These are phyloP conservation scores for Debaryomyces psychrophilus DNA, from an alignment of 1,139 yeast species.

Conservation along the genomic window DNA sequence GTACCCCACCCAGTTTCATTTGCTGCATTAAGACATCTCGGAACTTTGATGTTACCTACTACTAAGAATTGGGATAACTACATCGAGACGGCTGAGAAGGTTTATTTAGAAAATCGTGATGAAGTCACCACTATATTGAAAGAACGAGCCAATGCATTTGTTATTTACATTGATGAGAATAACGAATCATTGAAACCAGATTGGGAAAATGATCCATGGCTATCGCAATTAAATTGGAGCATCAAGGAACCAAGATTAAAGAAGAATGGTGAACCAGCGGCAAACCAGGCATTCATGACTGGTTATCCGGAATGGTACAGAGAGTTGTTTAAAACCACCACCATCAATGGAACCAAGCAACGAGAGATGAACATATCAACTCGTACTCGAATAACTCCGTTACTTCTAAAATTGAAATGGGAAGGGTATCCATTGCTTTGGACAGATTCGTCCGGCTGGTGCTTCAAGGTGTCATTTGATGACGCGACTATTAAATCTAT, in stretches of 20 bases:
- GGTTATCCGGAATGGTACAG: conserved; percentile 97
- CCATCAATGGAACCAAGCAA: conserved; percentile 28
- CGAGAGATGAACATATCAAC: conserved; percentile 62
- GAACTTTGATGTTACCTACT: conserved; percentile 81
- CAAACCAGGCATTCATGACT: conserved; percentile 75
- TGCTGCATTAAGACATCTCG: conserved; percentile 79
- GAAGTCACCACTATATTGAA: conserved; percentile 62
- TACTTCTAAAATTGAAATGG: conserved; percentile 80
- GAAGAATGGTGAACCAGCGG: conserved; percentile 75
- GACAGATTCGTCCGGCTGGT: conserved; percentile 86
- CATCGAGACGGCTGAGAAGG: conserved; percentile 64
- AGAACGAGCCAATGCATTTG: conserved; percentile 62
- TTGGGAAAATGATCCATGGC: conserved; percentile 76
- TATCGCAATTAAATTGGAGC: conserved; percentile 87
- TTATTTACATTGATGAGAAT: conserved; percentile 35
- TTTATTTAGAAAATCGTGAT: conserved; percentile 61
- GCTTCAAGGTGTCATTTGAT: conserved; percentile 62
- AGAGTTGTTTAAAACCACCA: conserved; percentile 57
- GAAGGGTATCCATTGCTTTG: conserved; percentile 81
- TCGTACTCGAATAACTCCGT: conserved; percentile 74
- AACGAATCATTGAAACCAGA: conserved; percentile 32
- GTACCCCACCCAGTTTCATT: conserved; percentile 96
- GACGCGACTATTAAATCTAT: conserved; percentile 43
- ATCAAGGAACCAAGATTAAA: conserved; percentile 61
- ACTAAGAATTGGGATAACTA: conserved; percentile 74